Base-by-base conservation (phyloP, 2,329 filamentous ascomycete genomes). In the Meredithiella fracta region DNA sequence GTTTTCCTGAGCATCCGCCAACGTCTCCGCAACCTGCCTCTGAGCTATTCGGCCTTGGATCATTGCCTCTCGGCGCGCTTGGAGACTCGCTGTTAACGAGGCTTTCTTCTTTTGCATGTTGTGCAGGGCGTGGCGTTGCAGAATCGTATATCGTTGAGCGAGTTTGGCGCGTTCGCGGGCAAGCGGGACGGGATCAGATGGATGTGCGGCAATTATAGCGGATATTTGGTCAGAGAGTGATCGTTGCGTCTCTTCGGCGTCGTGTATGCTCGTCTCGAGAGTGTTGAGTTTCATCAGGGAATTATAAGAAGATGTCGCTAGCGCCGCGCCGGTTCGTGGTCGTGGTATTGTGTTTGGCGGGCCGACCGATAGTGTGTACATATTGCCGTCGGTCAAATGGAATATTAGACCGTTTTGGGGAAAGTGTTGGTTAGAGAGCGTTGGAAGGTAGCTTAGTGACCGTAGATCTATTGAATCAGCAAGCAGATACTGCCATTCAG, bases 241-340 rank as follows among this genome's bases (percentile, higher is more conserved):
- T 59, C 85, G 80, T 14, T 85, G 80, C 0, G 87, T 94, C 1
- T 82, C 78, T 8, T 95, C 70, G 1, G 89, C 89, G 67, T 97
- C 91, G 65, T 94, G 88, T 23, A 96, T 86, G 55, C 89, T 94
- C 65, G 85, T 86, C 60, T 95, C 88, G 15, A 97, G 74, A 58
- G 90, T 95, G 4, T 86, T 83, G 9, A 97, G 74, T 59, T 86
- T 83, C 82, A 96, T 91, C 20, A 97, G 73, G 1, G 86, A 80
- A 64, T 88, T 89, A 66, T 94, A 96, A 0, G 89, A 89, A 0
- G 88, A 89, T 0, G 85, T 89, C 0, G 77, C 70, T 0, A 77
- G 65, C 1, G 71, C 62, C 1, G 73, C 67, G 4, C 75, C 73
- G 23, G 77, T 70, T 60, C 77, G 79, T 0, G 78, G 76, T 2